Evolutionary conservation across 345 rosid genomes (phyloP).

Genomic region (Salix exigua): DNA sequence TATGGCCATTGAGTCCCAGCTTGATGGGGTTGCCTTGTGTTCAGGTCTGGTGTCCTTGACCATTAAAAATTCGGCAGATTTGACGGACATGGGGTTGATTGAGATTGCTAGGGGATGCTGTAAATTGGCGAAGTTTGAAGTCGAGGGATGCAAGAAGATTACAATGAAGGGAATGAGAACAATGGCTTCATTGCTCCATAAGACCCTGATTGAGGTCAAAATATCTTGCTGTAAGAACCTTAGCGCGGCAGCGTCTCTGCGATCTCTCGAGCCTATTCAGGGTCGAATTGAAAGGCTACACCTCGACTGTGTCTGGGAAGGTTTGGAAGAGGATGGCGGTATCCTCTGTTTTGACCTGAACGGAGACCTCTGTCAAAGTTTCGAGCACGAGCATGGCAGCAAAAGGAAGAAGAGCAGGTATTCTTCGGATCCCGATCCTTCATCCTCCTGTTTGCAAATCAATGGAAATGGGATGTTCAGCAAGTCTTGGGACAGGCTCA

Average conservation of each 20-base stretch:
- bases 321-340: slow-evolving; percentile 21
- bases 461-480: slow-evolving; percentile 23
- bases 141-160: slow-evolving; percentile 76
- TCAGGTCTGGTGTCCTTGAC: slow-evolving; percentile 54
- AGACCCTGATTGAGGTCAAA: slow-evolving; percentile 59
- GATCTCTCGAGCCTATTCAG: slow-evolving; percentile 58
- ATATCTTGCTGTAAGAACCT: slow-evolving; percentile 69
- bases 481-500: slow-evolving; percentile 64
- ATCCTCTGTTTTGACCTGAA: slow-evolving; percentile 22
- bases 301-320: slow-evolving; percentile 80
- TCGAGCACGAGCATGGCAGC: slow-evolving; percentile 15
- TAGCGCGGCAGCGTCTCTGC: slow-evolving; percentile 45
- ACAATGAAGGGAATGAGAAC: slow-evolving; percentile 66
- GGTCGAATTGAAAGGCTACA: slow-evolving; percentile 62
- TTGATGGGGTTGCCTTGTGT: slow-evolving; percentile 76
- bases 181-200: slow-evolving; percentile 42
- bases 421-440: slow-evolving; percentile 21
- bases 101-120: slow-evolving; percentile 77
- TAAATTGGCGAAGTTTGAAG: slow-evolving; percentile 56
- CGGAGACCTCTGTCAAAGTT: slow-evolving; percentile 1
- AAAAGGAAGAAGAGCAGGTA: slow-evolving; percentile 48
- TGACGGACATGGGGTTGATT: slow-evolving; percentile 76
- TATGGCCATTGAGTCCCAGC: slow-evolving; percentile 50
- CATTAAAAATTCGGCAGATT: slow-evolving; percentile 55
- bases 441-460: slow-evolving; percentile 1